A percentile compares a stretch with the other conserved stretches of the same genome.
Conservation (phyloP, 352 stramenopile species). For the Globisporangium emineosum region DNA sequence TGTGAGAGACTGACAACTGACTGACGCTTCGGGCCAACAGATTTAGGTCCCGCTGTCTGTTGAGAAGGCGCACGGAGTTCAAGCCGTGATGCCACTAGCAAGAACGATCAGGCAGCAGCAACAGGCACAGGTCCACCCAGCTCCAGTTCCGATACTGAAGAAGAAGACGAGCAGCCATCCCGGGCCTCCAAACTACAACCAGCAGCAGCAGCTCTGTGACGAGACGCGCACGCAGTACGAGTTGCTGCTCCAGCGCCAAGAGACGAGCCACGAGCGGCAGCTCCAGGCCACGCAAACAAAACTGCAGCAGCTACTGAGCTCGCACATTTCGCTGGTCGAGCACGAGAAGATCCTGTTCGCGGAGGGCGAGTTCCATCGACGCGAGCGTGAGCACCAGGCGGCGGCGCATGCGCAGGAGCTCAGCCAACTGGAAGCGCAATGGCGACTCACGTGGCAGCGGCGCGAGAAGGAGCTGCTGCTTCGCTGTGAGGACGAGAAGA, state of each 20-base stretch:
- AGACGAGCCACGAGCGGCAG: conserved; percentile 42
- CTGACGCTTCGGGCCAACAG: background rate
- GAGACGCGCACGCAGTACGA: conserved; percentile 57
- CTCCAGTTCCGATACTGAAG: conserved; percentile 17
- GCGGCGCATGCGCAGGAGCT: conserved; percentile 27
- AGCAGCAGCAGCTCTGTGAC: conserved; percentile 41
- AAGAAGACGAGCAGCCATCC: conserved; percentile 22
- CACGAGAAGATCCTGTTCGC: conserved; percentile 42
- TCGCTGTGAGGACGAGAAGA: conserved; percentile 25
- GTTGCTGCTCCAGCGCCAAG: conserved; percentile 37
- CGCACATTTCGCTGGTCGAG: conserved; percentile 48
- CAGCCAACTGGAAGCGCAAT: conserved; percentile 21
- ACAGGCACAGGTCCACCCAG: background rate
- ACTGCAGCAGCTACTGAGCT: conserved; percentile 41
- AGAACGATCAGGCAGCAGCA: background rate
- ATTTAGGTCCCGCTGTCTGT: background rate
- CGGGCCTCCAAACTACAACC: background rate
- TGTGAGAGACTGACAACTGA: background rate
- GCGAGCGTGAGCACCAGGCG: conserved; percentile 24
- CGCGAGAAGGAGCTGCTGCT: conserved; percentile 17
- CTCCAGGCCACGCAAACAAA: conserved; percentile 32
- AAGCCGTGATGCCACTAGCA: conserved; percentile 4
- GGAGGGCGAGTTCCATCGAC: conserved; percentile 19
- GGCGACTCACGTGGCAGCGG: conserved; percentile 28
- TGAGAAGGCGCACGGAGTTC: background rate